Evolutionary conservation across 2,329 filamentous ascomycete species (phyloP).

Genomic region (Aureobasidium sp.): DNA sequence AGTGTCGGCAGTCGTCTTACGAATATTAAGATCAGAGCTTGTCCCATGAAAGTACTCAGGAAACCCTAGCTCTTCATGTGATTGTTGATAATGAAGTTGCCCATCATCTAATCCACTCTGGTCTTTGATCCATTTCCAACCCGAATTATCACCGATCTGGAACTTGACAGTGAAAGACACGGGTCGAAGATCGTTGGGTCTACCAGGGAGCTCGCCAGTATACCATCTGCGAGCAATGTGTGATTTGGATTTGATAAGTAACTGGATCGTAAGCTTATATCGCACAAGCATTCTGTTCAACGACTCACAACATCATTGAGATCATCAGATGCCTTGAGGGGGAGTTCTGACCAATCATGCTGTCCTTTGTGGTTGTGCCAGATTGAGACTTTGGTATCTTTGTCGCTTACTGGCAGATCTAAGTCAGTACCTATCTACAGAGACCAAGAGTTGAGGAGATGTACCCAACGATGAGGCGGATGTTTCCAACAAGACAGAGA

Average conservation of each 20-base stretch:
- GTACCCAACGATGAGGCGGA: constrained; percentile 33
- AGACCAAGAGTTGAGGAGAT: neutral
- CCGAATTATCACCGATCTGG: constrained; percentile 42
- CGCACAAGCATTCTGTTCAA: constrained; percentile 10
- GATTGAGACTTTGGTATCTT: constrained; percentile 64
- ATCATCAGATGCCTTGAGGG: constrained; percentile 40
- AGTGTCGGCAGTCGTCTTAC: constrained; percentile 55
- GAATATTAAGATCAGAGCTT: constrained; percentile 49
- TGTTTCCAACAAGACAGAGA: constrained; percentile 66
- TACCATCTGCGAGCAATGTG: constrained; percentile 45
- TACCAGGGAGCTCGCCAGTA: constrained; percentile 39
- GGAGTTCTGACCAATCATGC: constrained; percentile 53
- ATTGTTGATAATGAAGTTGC: constrained; percentile 46
- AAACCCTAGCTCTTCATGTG: constrained; percentile 36
- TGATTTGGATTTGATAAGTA: constrained; percentile 13
- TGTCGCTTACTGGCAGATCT: constrained; percentile 31
- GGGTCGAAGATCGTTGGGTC: constrained; percentile 38
- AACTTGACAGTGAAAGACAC: constrained; percentile 67
- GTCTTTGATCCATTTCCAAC: constrained; percentile 67
- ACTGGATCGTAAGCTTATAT: constrained; percentile 1
- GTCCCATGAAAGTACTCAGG: constrained; percentile 51
- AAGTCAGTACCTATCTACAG: neutral
- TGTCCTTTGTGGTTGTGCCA: constrained; percentile 60
- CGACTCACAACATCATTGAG: constrained; percentile 22
- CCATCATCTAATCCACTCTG: constrained; percentile 59